Percentiles rank a stretch among this genome's conserved stretches.
Evolutionary conservation across 805 yeast genomes (phyloP).

Genomic region (Phaffomyces opuntiae): DNA sequence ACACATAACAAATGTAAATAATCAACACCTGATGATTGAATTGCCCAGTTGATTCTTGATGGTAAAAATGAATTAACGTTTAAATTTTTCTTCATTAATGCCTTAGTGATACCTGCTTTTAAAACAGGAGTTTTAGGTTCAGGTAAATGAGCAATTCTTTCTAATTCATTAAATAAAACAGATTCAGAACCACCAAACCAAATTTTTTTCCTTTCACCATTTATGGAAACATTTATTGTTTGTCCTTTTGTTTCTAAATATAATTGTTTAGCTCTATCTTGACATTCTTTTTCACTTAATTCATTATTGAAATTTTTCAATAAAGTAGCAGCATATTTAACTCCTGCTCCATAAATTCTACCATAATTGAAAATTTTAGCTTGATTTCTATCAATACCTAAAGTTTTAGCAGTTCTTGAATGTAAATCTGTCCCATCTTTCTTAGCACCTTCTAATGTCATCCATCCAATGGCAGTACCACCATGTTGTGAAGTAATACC

Average conservation of each 20-base stretch:
- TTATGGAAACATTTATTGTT: conserved; percentile 23
- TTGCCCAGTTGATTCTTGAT: conserved; percentile 94
- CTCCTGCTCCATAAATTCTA: conserved; percentile 96
- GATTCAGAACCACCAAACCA: conserved; percentile 95
- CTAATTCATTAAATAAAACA: conserved; percentile 82
- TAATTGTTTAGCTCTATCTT: conserved; percentile 51
- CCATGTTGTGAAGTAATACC: conserved; percentile 87
- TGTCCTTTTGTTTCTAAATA: conserved; percentile 83
- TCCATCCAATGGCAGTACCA: conserved; percentile 97
- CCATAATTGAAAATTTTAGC: conserved; percentile 97
- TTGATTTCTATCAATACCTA: conserved; percentile 84
- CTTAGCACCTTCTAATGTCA: conserved; percentile 96
- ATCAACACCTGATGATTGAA: conserved; percentile 97
- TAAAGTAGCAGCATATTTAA: conserved; percentile 78
- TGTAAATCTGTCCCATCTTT: conserved; percentile 89
- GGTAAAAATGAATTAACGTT: conserved; percentile 67
- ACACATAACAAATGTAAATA: conserved; percentile 79
- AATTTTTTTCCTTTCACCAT: conserved; percentile 26
- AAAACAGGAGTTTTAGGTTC: conserved; percentile 84
- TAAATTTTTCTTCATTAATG: conserved; percentile 61
- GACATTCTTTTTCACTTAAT: conserved; percentile 61
- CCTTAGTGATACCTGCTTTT: conserved; percentile 90
- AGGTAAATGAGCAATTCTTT: conserved; percentile 75
- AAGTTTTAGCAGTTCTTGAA: conserved; percentile 83
- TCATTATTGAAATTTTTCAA: conserved; percentile 76